Base-by-base conservation (phyloP, 108 stramenopile species). In the Skeletonema tropicum region DNA sequence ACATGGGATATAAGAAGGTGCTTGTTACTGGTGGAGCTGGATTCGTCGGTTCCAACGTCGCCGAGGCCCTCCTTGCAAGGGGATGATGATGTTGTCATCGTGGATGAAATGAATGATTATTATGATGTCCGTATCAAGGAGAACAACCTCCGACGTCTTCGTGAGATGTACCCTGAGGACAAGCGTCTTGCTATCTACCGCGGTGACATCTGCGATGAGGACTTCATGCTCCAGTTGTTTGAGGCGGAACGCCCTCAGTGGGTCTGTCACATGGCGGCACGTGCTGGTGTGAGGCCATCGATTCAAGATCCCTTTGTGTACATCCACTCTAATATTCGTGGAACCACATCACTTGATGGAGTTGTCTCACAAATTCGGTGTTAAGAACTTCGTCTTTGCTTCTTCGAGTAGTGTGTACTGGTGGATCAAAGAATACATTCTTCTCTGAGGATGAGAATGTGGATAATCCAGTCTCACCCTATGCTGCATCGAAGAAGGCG, bases 41-140 rank as follows among this genome's bases (percentile, higher is more conserved):
- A 8, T 99, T 99, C 82, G 91, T 99, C 59, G 99, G 98, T 1
- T 89, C 88, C 74, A 86, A 88, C 59, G 95, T 96, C 14, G 91
- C 95, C 26, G 89, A 86, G 23, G 63, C 60, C 32, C 90, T 99
- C 14, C 82, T 99, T 25, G 73, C 64, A 8, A 92, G 98, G 6
- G 98, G 98, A n/a, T 23, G 97, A 99, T 67, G 88, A 87, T 64
- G 98, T 99, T 46, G 92, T 98, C 17, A 88, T 98, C 57, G 91
- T 99, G 19, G 98, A 99, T 76, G 98, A 99, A 79, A 92, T 99
- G 84, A 99, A 99, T 76, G 97, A 98, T 67, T 99, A 99, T 82
- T 99, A 99, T 71, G 97, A 97, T 73, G 91, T 95, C 9, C 66
- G 68, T 57, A 85, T 96, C 79, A 99, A 99, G 92, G 87, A 93